These are phyloP conservation scores for Trypanosoma scelopori DNA, from an alignment of 208 protist genomes.

Conservation along the genomic window DNA sequence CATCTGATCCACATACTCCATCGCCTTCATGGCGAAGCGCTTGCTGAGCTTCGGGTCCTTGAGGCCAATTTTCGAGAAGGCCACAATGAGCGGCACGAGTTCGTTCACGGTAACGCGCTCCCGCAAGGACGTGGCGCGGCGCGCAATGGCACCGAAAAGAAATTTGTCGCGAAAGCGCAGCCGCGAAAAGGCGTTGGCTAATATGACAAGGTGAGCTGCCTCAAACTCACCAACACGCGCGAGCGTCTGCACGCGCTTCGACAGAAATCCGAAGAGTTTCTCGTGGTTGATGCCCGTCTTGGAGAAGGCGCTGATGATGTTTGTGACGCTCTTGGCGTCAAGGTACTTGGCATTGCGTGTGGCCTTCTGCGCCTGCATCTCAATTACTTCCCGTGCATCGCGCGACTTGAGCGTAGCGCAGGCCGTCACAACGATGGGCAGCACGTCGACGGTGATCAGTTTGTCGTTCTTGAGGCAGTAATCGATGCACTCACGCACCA, in stretches of 20 bases:
- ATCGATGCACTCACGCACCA: constrained; percentile 92
- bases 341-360: constrained; percentile 83
- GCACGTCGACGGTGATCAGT: constrained; percentile 81
- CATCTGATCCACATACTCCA: constrained; percentile 93
- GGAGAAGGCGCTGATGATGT: constrained; percentile 87
- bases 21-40: constrained; percentile 85
- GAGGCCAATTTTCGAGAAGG: constrained; percentile 85
- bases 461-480: constrained; percentile 91
- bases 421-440: constrained; percentile 87
- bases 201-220: constrained; percentile 82
- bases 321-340: constrained; percentile 87
- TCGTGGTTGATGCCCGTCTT: constrained; percentile 89
- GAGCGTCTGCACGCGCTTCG: constrained; percentile 84
- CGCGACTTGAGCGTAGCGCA: constrained; percentile 91
- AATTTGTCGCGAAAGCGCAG: constrained; percentile 82
- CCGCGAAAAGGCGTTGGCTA: constrained; percentile 80
- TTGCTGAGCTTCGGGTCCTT: constrained; percentile 89
- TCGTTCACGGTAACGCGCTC: constrained; percentile 90
- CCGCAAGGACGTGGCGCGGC: constrained; percentile 83
- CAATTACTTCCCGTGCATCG: constrained; percentile 90
- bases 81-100: constrained; percentile 81
- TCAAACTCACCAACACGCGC: constrained; percentile 90
- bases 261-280: constrained; percentile 75
- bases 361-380: constrained; percentile 88
- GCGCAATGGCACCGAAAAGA: constrained; percentile 79